phyloP scores from a whole-genome alignment of 371 early-diverging fungal species.

The Zopfochytrium polystomum region DNA sequence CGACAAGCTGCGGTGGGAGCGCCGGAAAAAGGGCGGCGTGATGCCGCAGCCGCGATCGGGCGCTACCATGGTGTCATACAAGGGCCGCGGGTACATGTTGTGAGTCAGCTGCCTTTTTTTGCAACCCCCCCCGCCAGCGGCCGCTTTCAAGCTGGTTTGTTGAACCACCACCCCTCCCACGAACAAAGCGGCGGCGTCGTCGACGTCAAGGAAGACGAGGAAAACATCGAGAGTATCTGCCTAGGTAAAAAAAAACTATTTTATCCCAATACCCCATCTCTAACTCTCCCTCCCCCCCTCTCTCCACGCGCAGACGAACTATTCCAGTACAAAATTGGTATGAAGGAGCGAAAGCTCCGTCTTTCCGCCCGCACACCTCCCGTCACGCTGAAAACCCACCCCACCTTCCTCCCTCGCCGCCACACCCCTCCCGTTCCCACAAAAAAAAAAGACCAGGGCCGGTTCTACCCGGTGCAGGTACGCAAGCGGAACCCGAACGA shows the following conservation, averaged over 20 bases:
- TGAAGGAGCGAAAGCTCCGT: no score
- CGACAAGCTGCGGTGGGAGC: slow-evolving; percentile 56
- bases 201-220: slow-evolving; percentile 60
- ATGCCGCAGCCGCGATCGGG: slow-evolving; percentile 51
- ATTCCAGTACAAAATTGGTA: no score
- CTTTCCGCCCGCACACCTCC: no score
- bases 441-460: slow-evolving; percentile 22
- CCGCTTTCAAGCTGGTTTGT: no score
- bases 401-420: no score
- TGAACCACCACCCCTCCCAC: no score
- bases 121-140: no score
- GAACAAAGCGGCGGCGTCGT: slow-evolving; percentile 55
- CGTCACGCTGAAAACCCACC: no score
- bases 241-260: slow-evolving; percentile 37
- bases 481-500: slow-evolving; percentile 15
- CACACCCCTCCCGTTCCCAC: no score
- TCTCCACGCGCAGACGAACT: no score
- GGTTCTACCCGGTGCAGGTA: slow-evolving; percentile 22
- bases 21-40: slow-evolving; percentile 49
- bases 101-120: slow-evolving; percentile 26
- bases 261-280: slow-evolving; percentile 15
- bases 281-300: no score
- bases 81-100: slow-evolving; percentile 57
- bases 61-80: slow-evolving; percentile 53
- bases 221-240: slow-evolving; percentile 53